Conservation (phyloP, 2,329 filamentous ascomycete species). For the Zalaria sp. region DNA sequence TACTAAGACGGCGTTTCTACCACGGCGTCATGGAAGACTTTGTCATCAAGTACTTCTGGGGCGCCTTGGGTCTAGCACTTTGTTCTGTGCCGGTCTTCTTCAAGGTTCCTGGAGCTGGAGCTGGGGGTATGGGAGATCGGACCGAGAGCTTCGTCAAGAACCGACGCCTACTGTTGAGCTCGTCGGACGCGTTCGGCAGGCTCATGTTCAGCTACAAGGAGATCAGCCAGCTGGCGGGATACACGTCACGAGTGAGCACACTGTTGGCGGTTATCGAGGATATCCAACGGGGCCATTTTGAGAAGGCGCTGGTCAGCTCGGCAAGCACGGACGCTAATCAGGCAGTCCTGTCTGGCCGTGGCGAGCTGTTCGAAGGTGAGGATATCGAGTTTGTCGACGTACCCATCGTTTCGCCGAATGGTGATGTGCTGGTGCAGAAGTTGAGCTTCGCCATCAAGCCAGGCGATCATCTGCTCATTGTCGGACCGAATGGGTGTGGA, state of each 20-base stretch:
- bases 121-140: slow-evolving; percentile 27
- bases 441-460: slow-evolving; percentile 77
- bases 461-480: slow-evolving; percentile 83
- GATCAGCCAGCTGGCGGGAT: slow-evolving; percentile 87
- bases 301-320: slow-evolving; percentile 92
- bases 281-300: slow-evolving; percentile 75
- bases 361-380: slow-evolving; percentile 65
- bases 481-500: slow-evolving; percentile 92
- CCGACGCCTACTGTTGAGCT: slow-evolving; percentile 76
- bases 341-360: slow-evolving; percentile 67
- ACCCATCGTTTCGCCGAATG: slow-evolving; percentile 92
- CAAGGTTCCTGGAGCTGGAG: slow-evolving; percentile 62
- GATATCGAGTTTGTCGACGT: slow-evolving; percentile 79
- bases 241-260: slow-evolving; percentile 82
- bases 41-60: slow-evolving; percentile 99
- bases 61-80: slow-evolving; percentile 75
- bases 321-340: slow-evolving; percentile 71
- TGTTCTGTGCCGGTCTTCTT: slow-evolving; percentile 96
- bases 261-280: slow-evolving; percentile 91
- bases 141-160: slow-evolving; percentile 74
- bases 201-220: slow-evolving; percentile 98
- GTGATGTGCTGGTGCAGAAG: slow-evolving; percentile 74
- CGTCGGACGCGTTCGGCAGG: slow-evolving; percentile 88
- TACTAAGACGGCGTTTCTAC: slow-evolving; percentile 77
- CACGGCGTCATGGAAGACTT: slow-evolving; percentile 99